A percentile compares a stretch with the other conserved stretches of the same genome.
These are phyloP conservation scores for Stenogyne calaminthoides DNA, from an alignment of 305 asterid species.

Conservation along the genomic window DNA sequence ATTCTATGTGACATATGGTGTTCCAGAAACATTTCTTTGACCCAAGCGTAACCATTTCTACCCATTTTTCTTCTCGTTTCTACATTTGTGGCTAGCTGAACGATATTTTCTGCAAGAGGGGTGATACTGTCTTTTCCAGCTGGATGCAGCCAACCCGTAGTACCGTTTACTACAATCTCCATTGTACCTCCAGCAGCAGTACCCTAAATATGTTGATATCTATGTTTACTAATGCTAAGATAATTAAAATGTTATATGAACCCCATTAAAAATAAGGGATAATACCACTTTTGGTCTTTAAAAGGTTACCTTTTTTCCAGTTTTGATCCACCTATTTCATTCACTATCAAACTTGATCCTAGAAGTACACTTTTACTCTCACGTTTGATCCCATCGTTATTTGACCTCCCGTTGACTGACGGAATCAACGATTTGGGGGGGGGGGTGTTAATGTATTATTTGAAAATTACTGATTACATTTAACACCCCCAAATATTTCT, in stretches of 20 bases:
- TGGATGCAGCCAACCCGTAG: slow-evolving; percentile 88
- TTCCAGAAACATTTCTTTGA: slow-evolving; percentile 74
- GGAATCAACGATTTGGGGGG: too few species aligned
- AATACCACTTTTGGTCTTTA: too few species aligned
- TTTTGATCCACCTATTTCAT: too few species aligned
- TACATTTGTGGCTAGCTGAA: slow-evolving; percentile 57
- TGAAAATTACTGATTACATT: too few species aligned
- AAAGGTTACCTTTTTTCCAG: too few species aligned
- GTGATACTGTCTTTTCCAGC: slow-evolving; percentile 88
- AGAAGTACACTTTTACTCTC: too few species aligned
- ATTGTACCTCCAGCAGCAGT: slow-evolving; percentile 97
- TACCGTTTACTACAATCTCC: slow-evolving; percentile 80
- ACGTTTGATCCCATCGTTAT: too few species aligned
- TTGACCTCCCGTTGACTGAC: too few species aligned
- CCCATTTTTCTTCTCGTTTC: slow-evolving; percentile 77
- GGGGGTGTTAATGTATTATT: too few species aligned
- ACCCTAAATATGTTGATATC: slow-evolving; percentile 52
- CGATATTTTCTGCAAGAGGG: slow-evolving; percentile 73
- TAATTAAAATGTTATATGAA: background rate
- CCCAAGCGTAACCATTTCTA: slow-evolving; percentile 62
- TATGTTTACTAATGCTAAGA: slow-evolving; percentile 20
- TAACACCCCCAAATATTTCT: too few species aligned
- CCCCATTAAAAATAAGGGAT: background rate
- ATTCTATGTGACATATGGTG: slow-evolving; percentile 82
- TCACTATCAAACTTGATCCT: too few species aligned